Conservation (phyloP, 768 basidiomycete genomes). For the Lyophyllum shimeji region DNA sequence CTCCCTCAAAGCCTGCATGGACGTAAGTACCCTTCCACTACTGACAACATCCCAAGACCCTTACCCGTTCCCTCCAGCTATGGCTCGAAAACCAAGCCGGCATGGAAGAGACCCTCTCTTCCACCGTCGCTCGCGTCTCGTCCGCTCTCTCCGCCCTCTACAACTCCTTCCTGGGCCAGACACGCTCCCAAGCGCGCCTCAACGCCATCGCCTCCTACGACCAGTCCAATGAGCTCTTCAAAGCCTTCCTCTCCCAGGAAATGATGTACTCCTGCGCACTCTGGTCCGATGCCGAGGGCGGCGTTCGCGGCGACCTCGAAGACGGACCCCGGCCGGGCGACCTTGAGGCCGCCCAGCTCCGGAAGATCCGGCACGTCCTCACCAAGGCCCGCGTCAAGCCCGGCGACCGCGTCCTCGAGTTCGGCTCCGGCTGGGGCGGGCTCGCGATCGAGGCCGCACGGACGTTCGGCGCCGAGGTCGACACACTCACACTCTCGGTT, state of each 20-base stretch:
- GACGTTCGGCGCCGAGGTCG: constrained; percentile 78
- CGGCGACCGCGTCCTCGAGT: constrained; percentile 83
- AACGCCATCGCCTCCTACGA: constrained; percentile 89
- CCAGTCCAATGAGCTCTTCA: constrained; percentile 88
- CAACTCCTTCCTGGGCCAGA: constrained; percentile 75
- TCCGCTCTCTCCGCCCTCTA: constrained; percentile 61
- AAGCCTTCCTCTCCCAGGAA: constrained; percentile 80
- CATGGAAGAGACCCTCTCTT: constrained; percentile 58
- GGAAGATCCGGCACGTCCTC: constrained; percentile 84
- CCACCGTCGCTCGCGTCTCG: constrained; percentile 53
- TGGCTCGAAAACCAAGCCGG: constrained; percentile 69
- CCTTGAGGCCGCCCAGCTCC: constrained; percentile 77
- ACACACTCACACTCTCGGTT: constrained; percentile 83
- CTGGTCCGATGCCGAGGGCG: constrained; percentile 79
- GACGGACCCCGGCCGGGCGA: constrained; percentile 59
- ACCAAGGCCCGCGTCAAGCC: constrained; percentile 72
- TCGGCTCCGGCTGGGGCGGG: constrained; percentile 93
- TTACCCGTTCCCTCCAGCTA: constrained; percentile 36
- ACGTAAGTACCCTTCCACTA: constrained; percentile 41
- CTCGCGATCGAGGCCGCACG: constrained; percentile 84
- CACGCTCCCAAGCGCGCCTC: constrained; percentile 68
- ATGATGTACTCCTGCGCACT: constrained; percentile 96
- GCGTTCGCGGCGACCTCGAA: constrained; percentile 70
- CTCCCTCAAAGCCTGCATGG: constrained; percentile 59
- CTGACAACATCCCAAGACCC: background rate